A percentile compares a stretch with the other conserved stretches of the same genome.
phyloP scores from a whole-genome alignment of 306 rosid species.

The Ochetophila trinervis region DNA sequence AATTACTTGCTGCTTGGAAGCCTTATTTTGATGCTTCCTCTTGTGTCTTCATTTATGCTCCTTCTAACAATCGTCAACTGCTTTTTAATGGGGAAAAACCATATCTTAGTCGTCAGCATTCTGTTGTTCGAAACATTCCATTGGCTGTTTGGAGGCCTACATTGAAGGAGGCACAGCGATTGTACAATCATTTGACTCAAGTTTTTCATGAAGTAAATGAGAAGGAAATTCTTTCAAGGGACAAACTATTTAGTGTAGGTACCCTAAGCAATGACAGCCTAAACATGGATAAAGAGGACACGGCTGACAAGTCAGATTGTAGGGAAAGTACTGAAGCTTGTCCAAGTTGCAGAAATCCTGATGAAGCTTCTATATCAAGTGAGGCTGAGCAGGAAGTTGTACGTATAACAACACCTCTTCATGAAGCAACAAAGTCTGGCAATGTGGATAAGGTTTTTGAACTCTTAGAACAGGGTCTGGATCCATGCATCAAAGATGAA shows the following conservation, averaged over 20 bases:
- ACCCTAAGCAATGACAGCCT: constrained; percentile 26
- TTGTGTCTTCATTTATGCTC: constrained; percentile 66
- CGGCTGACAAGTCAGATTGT: constrained; percentile 31
- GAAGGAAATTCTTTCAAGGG: constrained; percentile 37
- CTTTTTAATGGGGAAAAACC: constrained; percentile 72
- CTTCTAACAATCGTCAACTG: constrained; percentile 82
- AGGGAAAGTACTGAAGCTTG: constrained; percentile 36
- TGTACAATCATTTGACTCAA: constrained; percentile 69
- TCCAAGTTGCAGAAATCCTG: constrained; percentile 31
- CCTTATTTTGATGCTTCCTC: constrained; percentile 73
- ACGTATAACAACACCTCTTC: constrained; percentile 62
- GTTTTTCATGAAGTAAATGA: constrained; percentile 55
- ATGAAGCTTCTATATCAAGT: constrained; percentile 38
- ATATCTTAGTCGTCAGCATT: constrained; percentile 49
- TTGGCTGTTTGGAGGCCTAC: constrained; percentile 82
- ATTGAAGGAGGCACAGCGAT: constrained; percentile 70
- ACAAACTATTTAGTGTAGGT: constrained; percentile 19
- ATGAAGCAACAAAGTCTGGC: constrained; percentile 61
- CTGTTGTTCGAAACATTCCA: constrained; percentile 56
- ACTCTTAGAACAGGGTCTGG: constrained; percentile 72
- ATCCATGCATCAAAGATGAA: constrained; percentile 82
- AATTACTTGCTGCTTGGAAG: constrained; percentile 79
- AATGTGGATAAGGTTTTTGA: constrained; percentile 59
- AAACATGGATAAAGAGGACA: constrained; percentile 25
- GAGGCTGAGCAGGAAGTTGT: constrained; percentile 51